Evolutionary conservation across 2,329 filamentous ascomycete genomes (phyloP), one percentile per base, ranked within the genome.

Genomic region (Nectriaceae sp.): DNA sequence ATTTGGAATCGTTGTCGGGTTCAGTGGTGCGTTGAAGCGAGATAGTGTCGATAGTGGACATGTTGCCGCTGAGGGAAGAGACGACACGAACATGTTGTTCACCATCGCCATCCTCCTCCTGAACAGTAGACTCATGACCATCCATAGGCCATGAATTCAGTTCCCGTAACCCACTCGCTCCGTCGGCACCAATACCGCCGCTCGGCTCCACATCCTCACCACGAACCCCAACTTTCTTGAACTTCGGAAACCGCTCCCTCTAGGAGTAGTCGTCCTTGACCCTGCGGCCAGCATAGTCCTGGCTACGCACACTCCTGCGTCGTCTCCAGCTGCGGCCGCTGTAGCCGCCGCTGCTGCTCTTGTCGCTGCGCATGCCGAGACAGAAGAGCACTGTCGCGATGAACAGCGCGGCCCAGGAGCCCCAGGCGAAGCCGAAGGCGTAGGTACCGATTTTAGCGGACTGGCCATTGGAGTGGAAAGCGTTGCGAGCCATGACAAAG

Each of bases 401-500:
- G 56, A 90, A 71, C 60, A 89, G 80, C 45, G 79, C 79, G 10
- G 80, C 81, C 70, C 84, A 83, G 2, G 87, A 80, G 15, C 78
- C 84, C 89, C 89, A 94, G 54, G 83, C 84, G 72, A 91, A 93
- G 38, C 81, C 89, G 63, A 90, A 89, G 18, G 84, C 86, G 62
- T 86, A 88, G 24, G 62, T 64, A 44, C 89, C 89, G 31, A 94
- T 66, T 11, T 65, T 68, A 22, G 89, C 87, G 16, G 67, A 63
- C 46, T 82, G 79, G 51, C 77, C 79, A 46, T 70, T 76, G 29
- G 63, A 62, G 29, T 70, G 70, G 76, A 93, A 92, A 31, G 72
- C 75, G 60, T 90, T 74, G 64, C 88, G 86, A 47, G 84, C 87
- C 61, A 82, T 74, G 61, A 90, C 85, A 58, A 89, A 89, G 56